Percentiles rank a stretch among this genome's conserved stretches.
phyloP scores from a whole-genome alignment of 2,329 filamentous ascomycete genomes.

The Periconia digitata region DNA sequence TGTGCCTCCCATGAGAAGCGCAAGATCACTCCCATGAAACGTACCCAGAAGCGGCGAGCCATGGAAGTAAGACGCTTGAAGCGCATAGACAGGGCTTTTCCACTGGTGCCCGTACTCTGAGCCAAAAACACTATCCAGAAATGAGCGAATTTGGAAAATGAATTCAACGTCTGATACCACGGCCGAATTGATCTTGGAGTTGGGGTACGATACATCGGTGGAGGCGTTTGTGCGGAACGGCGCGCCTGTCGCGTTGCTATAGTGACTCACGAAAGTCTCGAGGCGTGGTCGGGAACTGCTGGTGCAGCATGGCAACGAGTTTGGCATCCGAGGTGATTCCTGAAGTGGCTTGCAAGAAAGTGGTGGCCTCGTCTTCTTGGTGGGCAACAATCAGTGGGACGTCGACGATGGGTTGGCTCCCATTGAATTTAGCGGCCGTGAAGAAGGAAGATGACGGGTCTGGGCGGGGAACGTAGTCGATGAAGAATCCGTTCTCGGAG shows the following conservation, averaged over 20 bases:
- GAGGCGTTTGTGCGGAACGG: not conserved
- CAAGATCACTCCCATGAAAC: not conserved
- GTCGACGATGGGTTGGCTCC: not conserved
- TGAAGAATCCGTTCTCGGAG: not conserved
- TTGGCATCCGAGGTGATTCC: not conserved
- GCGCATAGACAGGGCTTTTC: not conserved
- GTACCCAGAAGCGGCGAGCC: not conserved
- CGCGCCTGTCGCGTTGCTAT: not conserved
- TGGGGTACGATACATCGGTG: not conserved
- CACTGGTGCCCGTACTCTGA: not conserved
- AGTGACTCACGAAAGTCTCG: not conserved
- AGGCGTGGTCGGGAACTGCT: not conserved
- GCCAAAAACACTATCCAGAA: not conserved
- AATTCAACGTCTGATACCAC: not conserved
- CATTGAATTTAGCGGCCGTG: not conserved
- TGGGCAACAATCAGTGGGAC: not conserved
- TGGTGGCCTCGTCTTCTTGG: not conserved
- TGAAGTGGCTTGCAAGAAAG: not conserved
- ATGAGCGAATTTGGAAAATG: not conserved
- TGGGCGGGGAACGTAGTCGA: not conserved
- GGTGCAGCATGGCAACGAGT: not conserved
- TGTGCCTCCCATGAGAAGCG: not conserved
- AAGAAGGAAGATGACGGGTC: not conserved
- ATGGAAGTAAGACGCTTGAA: not conserved
- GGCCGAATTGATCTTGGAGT: not conserved